Evolutionary conservation across 768 basidiomycete genomes (phyloP), one percentile per base, ranked within the genome.

Genomic region (Lentinula sp.): DNA sequence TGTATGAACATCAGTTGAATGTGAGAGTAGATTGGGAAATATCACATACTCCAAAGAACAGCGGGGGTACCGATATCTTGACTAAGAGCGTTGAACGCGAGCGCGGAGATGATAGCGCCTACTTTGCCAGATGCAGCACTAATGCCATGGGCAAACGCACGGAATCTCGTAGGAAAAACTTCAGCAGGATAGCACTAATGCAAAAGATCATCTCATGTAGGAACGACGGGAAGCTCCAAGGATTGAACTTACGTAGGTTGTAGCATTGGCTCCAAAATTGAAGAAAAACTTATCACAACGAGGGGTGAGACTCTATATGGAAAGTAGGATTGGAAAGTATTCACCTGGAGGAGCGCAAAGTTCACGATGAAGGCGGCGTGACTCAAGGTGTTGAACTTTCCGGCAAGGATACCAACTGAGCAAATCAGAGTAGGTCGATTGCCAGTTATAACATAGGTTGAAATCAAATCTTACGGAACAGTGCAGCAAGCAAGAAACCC

Each of bases 251-350:
- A 84, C 80, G 58, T 81, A 85, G 62, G 84, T 81, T 6, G 83
- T 85, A 80, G 83, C 74, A 68, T 90, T 90, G 3, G 87, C 86
- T 18, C 90, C 89, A 66, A 90, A 91, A 74, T 91, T 90, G 79
- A 90, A 90, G 79, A 90, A 89, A 76, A 89, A 89, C 77, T 85
- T 62, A 0, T 62, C 33, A 15, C 7, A 15, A 45, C 3, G 15
- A 56, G 20, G 39, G 41, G 23, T 15, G 55, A 63, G 7, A 12
- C 49, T 56, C 28, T 54, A 35, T 46, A 39, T 51, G 45, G 18
- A 36, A 28, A 28, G 15, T 45, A 39, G 35, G 12, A 6, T 10
- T 15, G 37, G 0, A 58, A 12, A 36, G 23, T 12, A 61, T 67
- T 10, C 37, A 81, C 78, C 72, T 88, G 88, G 23, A 90, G 74